A percentile compares a stretch with the other conserved stretches of the same genome.
These are phyloP conservation scores for Euphorbia schlechtendalii DNA, from an alignment of 441 rosid genomes.

Conservation along the genomic window DNA sequence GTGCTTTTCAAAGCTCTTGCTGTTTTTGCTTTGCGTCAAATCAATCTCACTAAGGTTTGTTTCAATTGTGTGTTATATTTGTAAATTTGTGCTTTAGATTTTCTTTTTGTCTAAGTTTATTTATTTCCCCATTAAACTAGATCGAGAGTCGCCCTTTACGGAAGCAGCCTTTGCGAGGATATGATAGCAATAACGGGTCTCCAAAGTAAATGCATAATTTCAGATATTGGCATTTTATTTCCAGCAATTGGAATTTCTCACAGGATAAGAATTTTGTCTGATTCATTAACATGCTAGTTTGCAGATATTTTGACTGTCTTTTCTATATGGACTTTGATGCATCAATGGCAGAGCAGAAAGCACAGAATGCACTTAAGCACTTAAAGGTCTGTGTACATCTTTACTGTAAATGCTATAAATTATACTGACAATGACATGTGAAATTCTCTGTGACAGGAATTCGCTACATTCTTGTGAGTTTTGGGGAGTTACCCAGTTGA, in stretches of 20 bases:
- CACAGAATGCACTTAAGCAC: constrained; percentile 91
- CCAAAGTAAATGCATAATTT: constrained; percentile 38
- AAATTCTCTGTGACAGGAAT: constrained; percentile 50
- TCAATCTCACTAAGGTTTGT: constrained; percentile 83
- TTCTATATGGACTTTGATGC: constrained; percentile 98
- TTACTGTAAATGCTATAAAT: neutral
- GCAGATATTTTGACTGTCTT: constrained; percentile 84
- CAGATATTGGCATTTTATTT: constrained; percentile 14
- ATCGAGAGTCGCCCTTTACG: constrained; percentile 96
- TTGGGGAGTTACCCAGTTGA: constrained; percentile 95
- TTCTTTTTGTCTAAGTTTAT: constrained; percentile 9
- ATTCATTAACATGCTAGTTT: constrained; percentile 11
- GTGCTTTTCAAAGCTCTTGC: constrained; percentile 97
- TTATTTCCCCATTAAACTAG: constrained; percentile 36
- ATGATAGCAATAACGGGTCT: constrained; percentile 38
- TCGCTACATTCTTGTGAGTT: constrained; percentile 89
- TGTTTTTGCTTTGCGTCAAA: constrained; percentile 82
- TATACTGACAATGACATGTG: constrained; percentile 2
- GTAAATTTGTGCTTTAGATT: constrained; percentile 7
- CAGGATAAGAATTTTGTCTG: neutral
- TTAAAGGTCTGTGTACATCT: constrained; percentile 44
- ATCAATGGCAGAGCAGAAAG: constrained; percentile 91
- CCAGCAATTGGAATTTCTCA: neutral
- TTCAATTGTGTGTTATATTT: neutral
- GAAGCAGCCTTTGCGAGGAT: constrained; percentile 57